Base-by-base conservation (phyloP, 2,329 filamentous ascomycete species). In the Penicillium sp. region DNA sequence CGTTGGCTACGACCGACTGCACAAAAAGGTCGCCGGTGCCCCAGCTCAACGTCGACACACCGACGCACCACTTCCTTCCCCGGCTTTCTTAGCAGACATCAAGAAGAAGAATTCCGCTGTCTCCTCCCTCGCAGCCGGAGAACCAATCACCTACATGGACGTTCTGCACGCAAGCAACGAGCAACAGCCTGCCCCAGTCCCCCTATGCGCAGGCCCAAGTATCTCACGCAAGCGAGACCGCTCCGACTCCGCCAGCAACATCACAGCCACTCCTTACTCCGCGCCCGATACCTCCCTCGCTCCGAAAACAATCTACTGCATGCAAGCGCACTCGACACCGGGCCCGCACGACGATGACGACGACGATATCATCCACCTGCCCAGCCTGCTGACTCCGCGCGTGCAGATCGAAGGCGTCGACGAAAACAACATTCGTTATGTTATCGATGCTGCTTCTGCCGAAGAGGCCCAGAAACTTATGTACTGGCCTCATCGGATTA, bases 11-110 rank as follows among this genome's bases (percentile, higher is more conserved):
- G 63, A 64, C 38, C 49, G 53, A 32, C 51, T 61, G 40, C 53
- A 63, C 40, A 57, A 62, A 31, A 63, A 54, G 36, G 55, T 59
- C 24, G 59, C 65, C 8, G 49, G 57, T 29, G 58, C 64, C 16
- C 44, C 62, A 29, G 48, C 58, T 40, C 69, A 66, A 52, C 68
- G 74, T 56, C 67, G 74, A 49, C 74, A 77, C 60, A 76, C 74
- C 13, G 74, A 76, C 49, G 74, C 73, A 24, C 72, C 73, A 16
- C 63, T 67, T n/a, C 71, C 72, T 4, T 69, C 69, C 7, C 59
- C 66, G 5, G 63, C 60, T 3, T 62, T 74, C 48, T 50, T 73
- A 3, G 60, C 57, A 29, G 62, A 67, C 13, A 58, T 63, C 14
- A 43, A 62, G 21, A 52, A 56, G 11, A 43, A 59, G 22, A 46